These are phyloP conservation scores for Sporothrix euskadiensis DNA, from an alignment of 2,329 filamentous ascomycete genomes.

Conservation along the genomic window DNA sequence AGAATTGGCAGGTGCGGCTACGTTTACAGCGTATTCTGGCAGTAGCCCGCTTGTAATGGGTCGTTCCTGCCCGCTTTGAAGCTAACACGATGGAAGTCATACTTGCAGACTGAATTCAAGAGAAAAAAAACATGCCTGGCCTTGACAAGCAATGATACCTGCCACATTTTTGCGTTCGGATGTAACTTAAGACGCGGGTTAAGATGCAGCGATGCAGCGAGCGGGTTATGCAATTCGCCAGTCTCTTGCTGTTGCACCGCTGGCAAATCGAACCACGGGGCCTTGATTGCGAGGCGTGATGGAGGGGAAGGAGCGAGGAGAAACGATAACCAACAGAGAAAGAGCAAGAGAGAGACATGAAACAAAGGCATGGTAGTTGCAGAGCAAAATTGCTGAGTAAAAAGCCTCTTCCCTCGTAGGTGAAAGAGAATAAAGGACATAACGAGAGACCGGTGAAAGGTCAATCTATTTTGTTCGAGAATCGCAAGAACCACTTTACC, in stretches of 20 bases:
- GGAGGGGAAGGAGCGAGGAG: background rate
- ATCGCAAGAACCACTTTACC: background rate
- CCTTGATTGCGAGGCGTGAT: background rate
- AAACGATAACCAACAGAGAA: background rate
- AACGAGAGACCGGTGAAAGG: background rate
- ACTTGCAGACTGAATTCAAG: background rate
- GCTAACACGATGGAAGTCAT: conserved; percentile 1
- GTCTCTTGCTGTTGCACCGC: conserved; percentile 8
- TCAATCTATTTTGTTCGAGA: background rate
- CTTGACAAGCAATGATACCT: background rate
- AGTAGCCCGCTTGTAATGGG: background rate
- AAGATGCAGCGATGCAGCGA: conserved; percentile 16
- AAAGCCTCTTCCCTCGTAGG: too few relatives aligned
- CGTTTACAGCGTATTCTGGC: background rate
- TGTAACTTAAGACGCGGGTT: conserved; percentile 22
- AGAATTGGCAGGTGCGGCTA: background rate
- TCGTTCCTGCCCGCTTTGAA: background rate
- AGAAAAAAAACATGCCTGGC: background rate
- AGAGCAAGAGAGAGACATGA: background rate
- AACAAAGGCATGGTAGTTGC: background rate
- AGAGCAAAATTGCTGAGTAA: background rate
- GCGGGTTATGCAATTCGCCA: conserved; percentile 22
- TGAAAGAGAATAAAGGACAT: background rate
- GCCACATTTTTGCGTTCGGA: background rate
- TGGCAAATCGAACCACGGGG: conserved; percentile 15